phyloP scores from a whole-genome alignment of 495 filamentous ascomycete genomes.

The Extremus antarcticus region DNA sequence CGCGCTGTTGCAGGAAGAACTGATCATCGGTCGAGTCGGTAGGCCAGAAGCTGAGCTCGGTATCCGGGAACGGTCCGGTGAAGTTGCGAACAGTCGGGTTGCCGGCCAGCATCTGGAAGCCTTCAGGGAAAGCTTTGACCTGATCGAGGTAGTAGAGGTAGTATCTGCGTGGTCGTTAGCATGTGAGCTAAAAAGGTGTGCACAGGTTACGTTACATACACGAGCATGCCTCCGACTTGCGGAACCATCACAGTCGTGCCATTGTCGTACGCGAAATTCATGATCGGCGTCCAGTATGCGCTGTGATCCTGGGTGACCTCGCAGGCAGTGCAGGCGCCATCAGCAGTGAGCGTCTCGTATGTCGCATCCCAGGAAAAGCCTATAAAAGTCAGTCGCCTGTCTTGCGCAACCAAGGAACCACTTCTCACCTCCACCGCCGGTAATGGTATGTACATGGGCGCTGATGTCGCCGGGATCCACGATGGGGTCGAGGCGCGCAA shows the following conservation, averaged over 20 bases:
- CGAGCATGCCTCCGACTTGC: constrained; percentile 48
- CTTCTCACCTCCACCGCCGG: constrained; percentile 43
- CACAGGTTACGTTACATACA: constrained; percentile 29
- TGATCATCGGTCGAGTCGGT: constrained; percentile 36
- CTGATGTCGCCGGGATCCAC: constrained; percentile 45
- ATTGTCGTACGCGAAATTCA: constrained; percentile 47
- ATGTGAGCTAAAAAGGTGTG: neutral
- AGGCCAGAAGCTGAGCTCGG: constrained; percentile 6
- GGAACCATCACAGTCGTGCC: constrained; percentile 44
- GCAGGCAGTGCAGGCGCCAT: constrained; percentile 47
- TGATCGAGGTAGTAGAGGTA: constrained; percentile 56
- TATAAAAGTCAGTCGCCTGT: neutral
- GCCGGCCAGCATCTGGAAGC: constrained; percentile 82
- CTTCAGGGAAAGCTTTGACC: constrained; percentile 63
- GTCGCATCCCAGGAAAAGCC: constrained; percentile 40
- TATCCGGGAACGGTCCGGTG: constrained; percentile 54
- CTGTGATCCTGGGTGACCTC: constrained; percentile 49
- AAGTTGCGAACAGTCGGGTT: constrained; percentile 59
- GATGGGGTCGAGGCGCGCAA: constrained; percentile 61
- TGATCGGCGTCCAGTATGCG: constrained; percentile 51
- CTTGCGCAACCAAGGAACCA: neutral
- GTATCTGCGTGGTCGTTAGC: constrained; percentile 36
- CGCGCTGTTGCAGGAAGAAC: constrained; percentile 59
- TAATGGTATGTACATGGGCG: constrained; percentile 61
- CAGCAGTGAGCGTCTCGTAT: constrained; percentile 32